Base-by-base conservation (phyloP, 768 basidiomycete genomes). In the Pleurotus tuber-regium region DNA sequence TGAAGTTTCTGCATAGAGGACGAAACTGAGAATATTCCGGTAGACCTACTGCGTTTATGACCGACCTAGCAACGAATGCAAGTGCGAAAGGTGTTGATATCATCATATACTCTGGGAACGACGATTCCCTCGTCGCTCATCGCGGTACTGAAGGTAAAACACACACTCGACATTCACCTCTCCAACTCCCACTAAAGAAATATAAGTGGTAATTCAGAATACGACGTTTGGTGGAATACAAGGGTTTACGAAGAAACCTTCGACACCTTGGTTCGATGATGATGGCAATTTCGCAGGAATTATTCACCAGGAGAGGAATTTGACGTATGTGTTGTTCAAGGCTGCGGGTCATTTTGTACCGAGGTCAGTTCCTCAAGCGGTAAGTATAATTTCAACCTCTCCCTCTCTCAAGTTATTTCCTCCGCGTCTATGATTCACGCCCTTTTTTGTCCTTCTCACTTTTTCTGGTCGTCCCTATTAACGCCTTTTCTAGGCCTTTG, bases 191-290 rank as follows among this genome's bases (percentile, higher is more conserved):
- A n/a, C 19, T 42, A 12, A 42, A 11, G 11, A 16, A 42, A 14
- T 42, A 2, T 21, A 12, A 44, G 28, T 24, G 18, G 24, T 24
- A 11, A 25, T 38, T 0, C 44, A 88, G 84, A 91, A 91, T 58
- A 87, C 86, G 21, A 88, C 88, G 0, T 91, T 89, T 56, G 86
- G 86, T 18, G 87, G 85, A 4, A 82, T 83, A 36, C 85, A 81
- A 66, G 88, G 88, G 2, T 91, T 91, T 63, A 82, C 83, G 4
- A 72, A 78, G 40, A 74, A 76, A 52, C 88, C 88, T 0, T 76
- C 81, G 2, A 89, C 88, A 0, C 77, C 82, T 1, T 90, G 86
- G 85, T 69, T 65, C 50, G 80, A 83, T 46, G 83, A 86, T 48
- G 59, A 63, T 1, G 80, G 81, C 11, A 67, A 79, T 48, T 76